Conservation (phyloP, 208 protist genomes). For the Crithidia fasciculata region DNA sequence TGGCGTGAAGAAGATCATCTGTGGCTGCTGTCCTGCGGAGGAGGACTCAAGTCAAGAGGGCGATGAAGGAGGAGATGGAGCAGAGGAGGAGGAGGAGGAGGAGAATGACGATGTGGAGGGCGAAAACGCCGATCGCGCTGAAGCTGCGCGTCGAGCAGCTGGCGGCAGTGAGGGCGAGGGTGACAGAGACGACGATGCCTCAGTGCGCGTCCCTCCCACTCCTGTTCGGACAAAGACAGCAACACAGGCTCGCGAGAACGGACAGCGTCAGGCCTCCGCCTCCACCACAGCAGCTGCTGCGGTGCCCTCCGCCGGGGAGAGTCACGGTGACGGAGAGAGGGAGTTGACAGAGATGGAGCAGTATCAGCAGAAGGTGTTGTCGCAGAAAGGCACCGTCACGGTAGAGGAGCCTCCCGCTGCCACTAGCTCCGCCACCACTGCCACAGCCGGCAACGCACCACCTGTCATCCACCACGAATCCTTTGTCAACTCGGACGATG, state of each 20-base stretch:
- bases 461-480: no score
- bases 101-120: neutral
- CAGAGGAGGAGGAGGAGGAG: neutral
- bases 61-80: neutral
- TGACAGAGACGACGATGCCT: neutral
- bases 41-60: conserved; percentile 26
- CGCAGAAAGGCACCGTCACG: neutral
- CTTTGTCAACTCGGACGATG: neutral
- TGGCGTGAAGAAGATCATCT: conserved; percentile 38
- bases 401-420: neutral
- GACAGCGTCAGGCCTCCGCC: neutral
- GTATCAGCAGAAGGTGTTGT: conserved; percentile 5
- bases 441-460: no score
- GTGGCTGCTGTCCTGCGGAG: conserved; percentile 39
- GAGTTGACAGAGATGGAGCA: neutral
- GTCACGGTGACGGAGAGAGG: no score
- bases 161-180: neutral
- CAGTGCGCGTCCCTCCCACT: neutral
- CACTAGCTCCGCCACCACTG: no score
- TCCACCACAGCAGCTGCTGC: neutral
- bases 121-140: neutral
- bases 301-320: neutral
- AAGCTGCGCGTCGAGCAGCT: no score
- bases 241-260: neutral
- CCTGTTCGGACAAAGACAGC: neutral